Conservation (phyloP, 1,284 basidiomycete species). For the Caloboletus firmus region DNA sequence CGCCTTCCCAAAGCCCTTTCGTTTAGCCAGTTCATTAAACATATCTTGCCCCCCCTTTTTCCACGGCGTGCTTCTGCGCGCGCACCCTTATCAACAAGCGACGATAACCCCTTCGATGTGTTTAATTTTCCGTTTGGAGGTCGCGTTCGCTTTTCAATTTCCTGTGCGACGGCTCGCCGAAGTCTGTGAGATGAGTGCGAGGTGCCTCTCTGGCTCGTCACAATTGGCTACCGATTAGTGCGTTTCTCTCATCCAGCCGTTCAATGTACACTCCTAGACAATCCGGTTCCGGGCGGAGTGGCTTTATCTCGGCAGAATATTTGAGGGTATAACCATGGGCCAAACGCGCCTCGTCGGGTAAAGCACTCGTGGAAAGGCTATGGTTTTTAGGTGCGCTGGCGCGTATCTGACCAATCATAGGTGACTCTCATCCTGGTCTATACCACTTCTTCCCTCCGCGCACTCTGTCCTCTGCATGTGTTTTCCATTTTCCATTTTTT, state of each 20-base stretch:
- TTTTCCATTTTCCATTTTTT: not conserved
- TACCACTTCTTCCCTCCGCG: not conserved
- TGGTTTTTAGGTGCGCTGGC: not conserved
- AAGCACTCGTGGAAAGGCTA: not conserved
- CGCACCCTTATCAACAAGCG: conserved; percentile 4
- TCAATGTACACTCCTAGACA: not conserved
- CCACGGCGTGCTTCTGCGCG: conserved; percentile 23
- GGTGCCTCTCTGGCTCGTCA: not conserved
- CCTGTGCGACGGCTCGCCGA: conserved; percentile 3
- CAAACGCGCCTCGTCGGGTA: not conserved
- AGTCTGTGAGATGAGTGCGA: conserved; percentile 6
- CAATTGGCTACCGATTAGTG: not conserved
- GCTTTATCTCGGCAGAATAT: not conserved
- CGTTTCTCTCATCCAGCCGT: not conserved
- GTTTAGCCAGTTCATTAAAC: conserved; percentile 2
- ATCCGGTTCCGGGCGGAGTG: not conserved
- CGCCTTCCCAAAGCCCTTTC: not conserved
- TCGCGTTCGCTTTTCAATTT: not conserved
- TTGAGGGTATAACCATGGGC: not conserved
- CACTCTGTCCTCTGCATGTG: not conserved
- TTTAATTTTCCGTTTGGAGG: conserved; percentile 13
- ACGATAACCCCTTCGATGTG: conserved; percentile 7
- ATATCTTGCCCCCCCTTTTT: not conserved
- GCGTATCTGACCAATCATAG: not conserved
- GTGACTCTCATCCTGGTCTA: not conserved